Conservation (phyloP, 352 stramenopile species). For the Ophiocytium majus region DNA sequence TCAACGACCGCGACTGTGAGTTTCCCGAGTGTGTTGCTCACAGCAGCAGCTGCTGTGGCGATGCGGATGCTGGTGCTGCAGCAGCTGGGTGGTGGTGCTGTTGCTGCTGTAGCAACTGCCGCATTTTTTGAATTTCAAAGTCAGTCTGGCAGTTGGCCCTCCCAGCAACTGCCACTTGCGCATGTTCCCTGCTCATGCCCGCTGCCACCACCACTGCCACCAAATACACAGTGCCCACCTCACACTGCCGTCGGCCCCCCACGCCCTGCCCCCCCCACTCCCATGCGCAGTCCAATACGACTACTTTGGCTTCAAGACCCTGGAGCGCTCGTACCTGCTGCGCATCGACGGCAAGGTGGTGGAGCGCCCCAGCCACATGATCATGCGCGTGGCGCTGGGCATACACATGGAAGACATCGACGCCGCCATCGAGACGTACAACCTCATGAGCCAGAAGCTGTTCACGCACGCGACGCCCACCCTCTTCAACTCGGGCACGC, state of each 20-base stretch:
- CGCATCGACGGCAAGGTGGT: constrained; percentile 56
- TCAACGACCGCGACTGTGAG: constrained; percentile 89
- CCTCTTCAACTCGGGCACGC: constrained; percentile 97
- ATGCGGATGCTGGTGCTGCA: too few relatives aligned
- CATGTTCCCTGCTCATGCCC: too few relatives aligned
- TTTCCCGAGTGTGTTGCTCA: too few relatives aligned
- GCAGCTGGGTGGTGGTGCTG: too few relatives aligned
- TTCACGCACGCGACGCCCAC: constrained; percentile 98
- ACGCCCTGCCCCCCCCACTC: neutral
- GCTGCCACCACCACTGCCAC: too few relatives aligned
- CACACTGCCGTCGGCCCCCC: too few relatives aligned
- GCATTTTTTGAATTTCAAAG: too few relatives aligned
- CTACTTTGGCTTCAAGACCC: constrained; percentile 99
- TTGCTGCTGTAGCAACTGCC: too few relatives aligned
- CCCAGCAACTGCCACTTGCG: too few relatives aligned
- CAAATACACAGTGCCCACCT: too few relatives aligned
- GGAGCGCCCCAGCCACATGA: constrained; percentile 87
- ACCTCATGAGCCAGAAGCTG: constrained; percentile 90
- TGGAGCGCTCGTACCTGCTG: constrained; percentile 91
- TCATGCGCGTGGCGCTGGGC: constrained; percentile 93
- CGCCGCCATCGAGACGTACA: constrained; percentile 92
- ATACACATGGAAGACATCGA: constrained; percentile 92
- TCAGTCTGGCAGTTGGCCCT: too few relatives aligned
- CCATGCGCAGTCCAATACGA: constrained; percentile 82
- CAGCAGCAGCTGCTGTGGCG: too few relatives aligned